Percentiles rank a stretch among this genome's conserved stretches.
These are phyloP conservation scores for Sisymbrium altissimum DNA, from an alignment of 345 rosid species.

Conservation along the genomic window DNA sequence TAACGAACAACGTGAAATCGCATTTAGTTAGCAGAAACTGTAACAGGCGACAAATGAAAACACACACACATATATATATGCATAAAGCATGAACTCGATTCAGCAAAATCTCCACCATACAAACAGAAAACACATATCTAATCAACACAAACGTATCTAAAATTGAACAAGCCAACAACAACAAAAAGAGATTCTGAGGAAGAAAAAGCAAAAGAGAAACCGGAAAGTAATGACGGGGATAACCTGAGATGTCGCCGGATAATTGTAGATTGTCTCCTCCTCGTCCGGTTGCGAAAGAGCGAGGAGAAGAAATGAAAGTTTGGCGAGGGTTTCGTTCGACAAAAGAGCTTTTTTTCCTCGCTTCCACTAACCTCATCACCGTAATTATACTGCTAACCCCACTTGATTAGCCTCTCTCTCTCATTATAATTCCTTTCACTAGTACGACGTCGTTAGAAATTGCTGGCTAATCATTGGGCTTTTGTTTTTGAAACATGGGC, in stretches of 20 bases:
- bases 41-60: background rate
- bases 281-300: background rate
- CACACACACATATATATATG: too few species aligned
- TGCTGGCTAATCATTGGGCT: background rate
- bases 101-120: background rate
- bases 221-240: background rate
- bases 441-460: background rate
- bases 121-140: background rate
- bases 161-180: background rate
- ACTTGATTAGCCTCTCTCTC: background rate
- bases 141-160: background rate
- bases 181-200: background rate
- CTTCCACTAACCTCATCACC: slow-evolving; percentile 1
- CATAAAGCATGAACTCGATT: background rate
- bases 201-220: too few species aligned
- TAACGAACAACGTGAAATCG: background rate
- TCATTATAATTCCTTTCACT: background rate
- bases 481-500: background rate
- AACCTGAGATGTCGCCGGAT: slow-evolving; percentile 16
- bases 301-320: slow-evolving; percentile 7
- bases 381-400: background rate
- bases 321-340: background rate
- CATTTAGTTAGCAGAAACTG: background rate
- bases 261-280: background rate
- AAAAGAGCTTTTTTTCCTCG: background rate